Conservation (phyloP, 1,284 basidiomycete genomes). For the Irpex sp. region DNA sequence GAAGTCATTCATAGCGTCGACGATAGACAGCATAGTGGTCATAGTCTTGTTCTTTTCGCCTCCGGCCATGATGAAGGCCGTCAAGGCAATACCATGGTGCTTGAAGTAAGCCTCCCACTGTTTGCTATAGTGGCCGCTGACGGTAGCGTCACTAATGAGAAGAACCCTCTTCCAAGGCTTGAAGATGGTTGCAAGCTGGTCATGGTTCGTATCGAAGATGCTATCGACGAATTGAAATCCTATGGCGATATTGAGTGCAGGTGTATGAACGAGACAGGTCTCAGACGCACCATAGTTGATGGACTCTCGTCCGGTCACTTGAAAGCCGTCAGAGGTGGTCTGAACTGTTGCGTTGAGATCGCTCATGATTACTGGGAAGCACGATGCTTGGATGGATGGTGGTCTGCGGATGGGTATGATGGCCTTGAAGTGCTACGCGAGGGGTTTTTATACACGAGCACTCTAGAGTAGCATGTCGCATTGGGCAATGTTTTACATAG, state of each 20-base stretch:
- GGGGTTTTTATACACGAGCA: constrained; percentile 3
- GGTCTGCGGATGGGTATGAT: neutral
- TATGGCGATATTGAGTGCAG: neutral
- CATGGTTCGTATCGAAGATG: constrained; percentile 14
- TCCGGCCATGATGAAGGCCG: constrained; percentile 18
- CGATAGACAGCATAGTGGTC: constrained; percentile 19
- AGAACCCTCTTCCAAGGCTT: constrained; percentile 18
- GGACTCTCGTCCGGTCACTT: constrained; percentile 16
- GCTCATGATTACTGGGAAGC: constrained; percentile 10
- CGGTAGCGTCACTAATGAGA: constrained; percentile 17
- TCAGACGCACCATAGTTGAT: constrained; percentile 16
- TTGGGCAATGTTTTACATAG: neutral
- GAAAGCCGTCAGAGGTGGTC: constrained; percentile 14
- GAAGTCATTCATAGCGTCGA: constrained; percentile 20
- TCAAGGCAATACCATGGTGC: constrained; percentile 16
- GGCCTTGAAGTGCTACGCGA: neutral
- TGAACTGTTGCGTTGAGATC: constrained; percentile 18
- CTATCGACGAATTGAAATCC: constrained; percentile 19
- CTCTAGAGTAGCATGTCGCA: neutral
- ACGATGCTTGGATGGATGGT: no score
- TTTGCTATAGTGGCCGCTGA: constrained; percentile 12
- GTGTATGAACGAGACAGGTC: neutral
- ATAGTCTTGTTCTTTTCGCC: constrained; percentile 22
- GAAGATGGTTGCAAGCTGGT: constrained; percentile 16
- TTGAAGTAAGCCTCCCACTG: constrained; percentile 20